Conservation (phyloP, 1,139 yeast genomes). For the Saccharomyces hybrid region DNA sequence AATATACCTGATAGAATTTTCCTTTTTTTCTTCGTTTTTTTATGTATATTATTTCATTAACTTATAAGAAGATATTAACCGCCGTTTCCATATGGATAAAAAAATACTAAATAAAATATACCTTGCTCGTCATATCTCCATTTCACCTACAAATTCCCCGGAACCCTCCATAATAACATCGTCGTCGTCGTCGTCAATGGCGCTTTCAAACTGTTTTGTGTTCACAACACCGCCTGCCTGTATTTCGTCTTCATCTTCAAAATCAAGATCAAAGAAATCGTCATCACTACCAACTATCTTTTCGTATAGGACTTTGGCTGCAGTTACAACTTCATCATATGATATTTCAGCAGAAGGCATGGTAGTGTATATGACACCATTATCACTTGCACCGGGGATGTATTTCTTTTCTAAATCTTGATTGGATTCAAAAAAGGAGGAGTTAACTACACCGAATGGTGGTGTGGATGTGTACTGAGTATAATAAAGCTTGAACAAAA, state of each 20-base stretch:
- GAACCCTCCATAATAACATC: constrained; percentile 34
- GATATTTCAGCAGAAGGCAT: constrained; percentile 80
- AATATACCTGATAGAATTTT: background rate
- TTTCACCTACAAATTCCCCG: constrained; percentile 60
- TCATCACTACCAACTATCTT: constrained; percentile 85
- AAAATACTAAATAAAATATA: background rate
- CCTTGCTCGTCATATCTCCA: constrained; percentile 45
- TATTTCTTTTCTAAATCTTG: constrained; percentile 14
- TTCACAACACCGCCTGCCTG: constrained; percentile 16
- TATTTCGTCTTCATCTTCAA: constrained; percentile 80
- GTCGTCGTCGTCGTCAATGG: constrained; percentile 29
- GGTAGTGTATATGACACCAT: constrained; percentile 53
- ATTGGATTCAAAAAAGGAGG: constrained; percentile 33
- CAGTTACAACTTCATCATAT: constrained; percentile 82
- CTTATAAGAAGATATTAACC: background rate
- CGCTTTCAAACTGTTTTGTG: constrained; percentile 23
- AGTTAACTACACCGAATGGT: constrained; percentile 40
- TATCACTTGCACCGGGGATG: constrained; percentile 32
- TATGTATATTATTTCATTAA: background rate
- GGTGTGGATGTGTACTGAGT: constrained; percentile 62
- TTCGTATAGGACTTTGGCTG: constrained; percentile 67
- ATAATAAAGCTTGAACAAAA: constrained; percentile 69
- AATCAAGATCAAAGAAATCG: constrained; percentile 91
- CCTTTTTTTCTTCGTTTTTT: background rate
- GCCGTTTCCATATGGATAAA: background rate